Base-by-base conservation (phyloP, 2,329 filamentous ascomycete genomes). In the Diaporthe australafricana region DNA sequence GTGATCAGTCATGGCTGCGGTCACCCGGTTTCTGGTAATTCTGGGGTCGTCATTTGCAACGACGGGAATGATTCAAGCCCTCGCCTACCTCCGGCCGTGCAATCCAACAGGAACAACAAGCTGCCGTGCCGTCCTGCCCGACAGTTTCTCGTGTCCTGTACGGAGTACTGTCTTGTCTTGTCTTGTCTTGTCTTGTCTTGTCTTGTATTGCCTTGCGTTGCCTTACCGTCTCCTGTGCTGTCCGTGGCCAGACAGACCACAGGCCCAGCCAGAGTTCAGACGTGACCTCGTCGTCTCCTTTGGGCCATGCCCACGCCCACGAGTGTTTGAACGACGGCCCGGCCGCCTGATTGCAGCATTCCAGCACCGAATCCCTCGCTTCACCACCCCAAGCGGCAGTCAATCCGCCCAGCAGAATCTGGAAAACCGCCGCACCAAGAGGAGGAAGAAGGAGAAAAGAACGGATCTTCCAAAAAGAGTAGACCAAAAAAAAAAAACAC, bases 1-100 rank as follows among this genome's bases (percentile, higher is more conserved):
- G 40, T 62, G 57, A 62, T 62, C 57, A 62, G 57, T 47, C 57
- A 47, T 63, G 57, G 55, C 57, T 63, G 57, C 57, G 40, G 57
- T 48, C 57, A 63, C 57, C 57, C 57, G 57, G 57, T 63, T 22
- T 35, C 57, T 47, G 40, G 27, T 32, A 63, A 48, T 63, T 35
- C 40, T 63, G 32, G 42, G 57, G 16, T 32, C 57, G 40, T 47
- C 40, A 63, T 47, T 62, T 62, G 57, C 57, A 32, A 62, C n/a
- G 57, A 47, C 57, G 57, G 57, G 42, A 62, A 62, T 47, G 57
- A 62, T 62, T 47, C 40, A 62, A 45, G 56, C 25, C 4, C 27
- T 32, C 35, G 52, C 52, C 52, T 32, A 22, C 30, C 17, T 35
- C 27, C 27, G 52, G 52, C 52, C 52, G 32, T n/a, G 52, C 52